phyloP scores from a whole-genome alignment of 352 stramenopile species.

The Phytophthora pini region DNA sequence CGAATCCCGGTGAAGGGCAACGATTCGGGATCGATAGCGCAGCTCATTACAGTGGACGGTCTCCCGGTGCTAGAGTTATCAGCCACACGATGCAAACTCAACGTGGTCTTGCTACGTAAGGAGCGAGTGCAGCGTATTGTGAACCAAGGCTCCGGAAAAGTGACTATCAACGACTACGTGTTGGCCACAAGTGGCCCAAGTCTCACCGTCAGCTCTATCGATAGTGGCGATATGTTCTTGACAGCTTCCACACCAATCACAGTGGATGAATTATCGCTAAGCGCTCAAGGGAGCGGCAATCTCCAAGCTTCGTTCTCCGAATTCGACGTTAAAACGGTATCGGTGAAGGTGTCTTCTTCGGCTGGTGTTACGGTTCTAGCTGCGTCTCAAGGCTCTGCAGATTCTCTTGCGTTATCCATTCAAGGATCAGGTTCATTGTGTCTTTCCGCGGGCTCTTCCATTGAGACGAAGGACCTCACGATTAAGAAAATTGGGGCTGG shows the following conservation, averaged over 20 bases:
- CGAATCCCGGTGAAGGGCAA: conserved; percentile 7
- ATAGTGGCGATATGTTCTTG: conserved; percentile 20
- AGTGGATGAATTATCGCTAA: conserved; percentile 19
- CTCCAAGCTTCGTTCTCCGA: conserved; percentile 22
- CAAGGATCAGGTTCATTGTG: conserved; percentile 24
- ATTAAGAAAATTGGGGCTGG: conserved; percentile 22
- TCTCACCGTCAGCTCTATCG: conserved; percentile 9
- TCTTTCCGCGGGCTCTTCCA: conserved; percentile 12
- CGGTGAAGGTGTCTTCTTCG: conserved; percentile 10
- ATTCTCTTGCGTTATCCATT: background rate
- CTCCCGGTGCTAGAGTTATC: conserved; percentile 27
- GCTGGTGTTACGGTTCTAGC: conserved; percentile 1
- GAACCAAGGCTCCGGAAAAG: conserved; percentile 26
- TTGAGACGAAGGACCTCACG: conserved; percentile 7
- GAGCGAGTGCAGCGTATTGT: conserved; percentile 15
- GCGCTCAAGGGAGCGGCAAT: conserved; percentile 19
- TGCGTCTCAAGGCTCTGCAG: background rate
- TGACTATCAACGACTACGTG: conserved; percentile 21
- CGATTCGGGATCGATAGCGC: background rate
- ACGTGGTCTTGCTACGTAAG: conserved; percentile 29
- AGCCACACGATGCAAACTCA: conserved; percentile 6
- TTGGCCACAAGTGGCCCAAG: conserved; percentile 18
- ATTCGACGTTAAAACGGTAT: conserved; percentile 20
- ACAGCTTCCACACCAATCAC: conserved; percentile 3
- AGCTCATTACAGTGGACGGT: conserved; percentile 17